A percentile compares a stretch with the other conserved stretches of the same genome.
These are phyloP conservation scores for Cercospora berteroae DNA, from an alignment of 2,329 filamentous ascomycete species.

Conservation along the genomic window DNA sequence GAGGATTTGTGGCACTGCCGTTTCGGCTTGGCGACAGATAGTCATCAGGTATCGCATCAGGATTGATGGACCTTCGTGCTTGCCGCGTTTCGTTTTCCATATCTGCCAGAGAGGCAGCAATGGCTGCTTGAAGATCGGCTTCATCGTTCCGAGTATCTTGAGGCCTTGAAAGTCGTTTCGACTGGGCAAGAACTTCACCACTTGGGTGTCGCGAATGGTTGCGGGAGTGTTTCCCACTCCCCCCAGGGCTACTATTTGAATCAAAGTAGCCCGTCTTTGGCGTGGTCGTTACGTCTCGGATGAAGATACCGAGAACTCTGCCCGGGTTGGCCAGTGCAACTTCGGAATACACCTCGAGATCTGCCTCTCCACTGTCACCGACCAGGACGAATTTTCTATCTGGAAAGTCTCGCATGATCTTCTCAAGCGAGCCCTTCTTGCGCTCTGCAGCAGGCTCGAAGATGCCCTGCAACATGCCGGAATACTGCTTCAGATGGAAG, in stretches of 20 bases:
- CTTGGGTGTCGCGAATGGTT: conserved; percentile 34
- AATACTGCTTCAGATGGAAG: conserved; percentile 93
- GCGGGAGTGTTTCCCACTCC: conserved; percentile 29
- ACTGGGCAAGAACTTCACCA: conserved; percentile 33
- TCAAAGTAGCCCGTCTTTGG: conserved; percentile 73
- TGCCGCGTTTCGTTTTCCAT: conserved; percentile 42
- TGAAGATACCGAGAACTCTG: conserved; percentile 82
- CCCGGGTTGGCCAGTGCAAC: conserved; percentile 81
- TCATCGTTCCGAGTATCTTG: conserved; percentile 46
- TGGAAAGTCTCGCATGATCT: conserved; percentile 85
- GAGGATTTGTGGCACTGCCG: conserved; percentile 5
- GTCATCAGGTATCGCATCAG: conserved; percentile 33
- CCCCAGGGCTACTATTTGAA: conserved; percentile 48
- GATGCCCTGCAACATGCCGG: conserved; percentile 94
- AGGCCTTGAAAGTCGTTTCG: conserved; percentile 36
- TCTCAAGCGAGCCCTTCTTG: conserved; percentile 84
- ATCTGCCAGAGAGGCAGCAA: conserved; percentile 48
- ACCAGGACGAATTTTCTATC: conserved; percentile 85
- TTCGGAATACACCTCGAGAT: conserved; percentile 95
- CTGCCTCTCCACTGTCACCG: conserved; percentile 93
- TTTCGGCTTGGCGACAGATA: conserved; percentile 4
- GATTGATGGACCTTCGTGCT: conserved; percentile 38
- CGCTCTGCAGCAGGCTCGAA: conserved; percentile 96
- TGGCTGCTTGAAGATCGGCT: conserved; percentile 48
- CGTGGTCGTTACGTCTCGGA: conserved; percentile 88